phyloP scores from a whole-genome alignment of 495 filamentous ascomycete species.

The Neurospora pannonica region DNA sequence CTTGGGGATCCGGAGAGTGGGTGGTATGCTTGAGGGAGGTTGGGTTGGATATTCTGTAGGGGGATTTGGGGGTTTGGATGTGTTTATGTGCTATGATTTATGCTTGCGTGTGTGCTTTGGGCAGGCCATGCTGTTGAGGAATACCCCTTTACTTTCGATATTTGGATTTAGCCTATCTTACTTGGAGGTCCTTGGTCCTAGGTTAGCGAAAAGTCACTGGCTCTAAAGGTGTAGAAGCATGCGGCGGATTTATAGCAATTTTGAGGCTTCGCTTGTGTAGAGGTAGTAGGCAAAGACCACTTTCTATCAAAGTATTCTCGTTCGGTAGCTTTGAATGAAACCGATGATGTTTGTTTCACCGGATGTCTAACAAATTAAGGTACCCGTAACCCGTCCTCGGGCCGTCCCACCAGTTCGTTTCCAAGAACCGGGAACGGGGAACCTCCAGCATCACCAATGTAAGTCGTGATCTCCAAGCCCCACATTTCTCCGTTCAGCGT shows the following conservation, averaged over 20 bases:
- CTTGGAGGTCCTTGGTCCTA: background rate
- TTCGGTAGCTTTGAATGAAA: no score
- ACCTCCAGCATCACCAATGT: background rate
- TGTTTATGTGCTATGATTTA: background rate
- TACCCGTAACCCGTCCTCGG: background rate
- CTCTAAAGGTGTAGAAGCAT: background rate
- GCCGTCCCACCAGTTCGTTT: background rate
- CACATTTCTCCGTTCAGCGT: background rate
- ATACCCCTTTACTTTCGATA: background rate
- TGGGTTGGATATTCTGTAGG: background rate
- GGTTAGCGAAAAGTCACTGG: background rate
- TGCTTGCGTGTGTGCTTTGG: background rate
- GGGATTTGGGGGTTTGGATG: background rate
- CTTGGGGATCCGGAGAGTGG: slow-evolving; percentile 44
- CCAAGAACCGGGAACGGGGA: background rate
- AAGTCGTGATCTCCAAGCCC: background rate
- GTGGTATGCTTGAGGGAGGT: slow-evolving; percentile 42
- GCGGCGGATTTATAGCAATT: background rate
- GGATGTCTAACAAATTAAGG: background rate
- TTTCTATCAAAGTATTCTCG: no score
- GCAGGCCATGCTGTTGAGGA: background rate
- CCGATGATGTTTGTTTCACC: background rate
- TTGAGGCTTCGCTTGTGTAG: background rate
- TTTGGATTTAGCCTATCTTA: background rate
- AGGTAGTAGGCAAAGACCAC: background rate